Conservation (phyloP, 2,329 filamentous ascomycete species). For the Beauveria sp. region DNA sequence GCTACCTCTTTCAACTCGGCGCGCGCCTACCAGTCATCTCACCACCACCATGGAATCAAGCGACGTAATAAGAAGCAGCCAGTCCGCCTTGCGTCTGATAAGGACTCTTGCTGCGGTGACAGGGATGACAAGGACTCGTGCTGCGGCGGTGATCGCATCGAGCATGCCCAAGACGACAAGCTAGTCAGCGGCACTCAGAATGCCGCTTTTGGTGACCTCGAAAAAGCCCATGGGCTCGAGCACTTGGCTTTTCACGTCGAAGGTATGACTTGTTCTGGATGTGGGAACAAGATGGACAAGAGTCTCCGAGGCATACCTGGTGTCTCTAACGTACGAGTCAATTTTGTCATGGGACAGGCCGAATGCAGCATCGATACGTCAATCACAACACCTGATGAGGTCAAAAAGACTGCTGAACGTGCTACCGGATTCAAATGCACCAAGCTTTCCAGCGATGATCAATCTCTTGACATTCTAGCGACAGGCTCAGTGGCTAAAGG, state of each 20-base stretch:
- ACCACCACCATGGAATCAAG: conserved; percentile 18
- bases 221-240: conserved; percentile 21
- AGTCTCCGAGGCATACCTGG: conserved; percentile 21
- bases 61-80: conserved; percentile 14
- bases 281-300: conserved; percentile 26
- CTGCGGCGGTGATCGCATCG: conserved; percentile 10
- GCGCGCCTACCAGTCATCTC: neutral
- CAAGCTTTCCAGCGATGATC: conserved; percentile 19
- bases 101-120: conserved; percentile 7
- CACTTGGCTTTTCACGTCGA: conserved; percentile 22
- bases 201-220: conserved; percentile 16
- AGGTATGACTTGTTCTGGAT: conserved; percentile 31
- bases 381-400: conserved; percentile 19
- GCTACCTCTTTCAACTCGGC: neutral
- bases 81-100: neutral
- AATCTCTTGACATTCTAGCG: conserved; percentile 23
- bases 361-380: conserved; percentile 24
- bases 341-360: conserved; percentile 30
- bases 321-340: conserved; percentile 26
- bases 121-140: conserved; percentile 11
- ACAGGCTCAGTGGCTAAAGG: conserved; percentile 15
- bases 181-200: neutral
- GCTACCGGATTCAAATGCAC: conserved; percentile 25
- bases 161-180: conserved; percentile 10
- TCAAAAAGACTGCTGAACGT: conserved; percentile 19